Evolutionary conservation across 2,329 filamentous ascomycete species (phyloP).

Genomic region (Aspergillus ibericus): DNA sequence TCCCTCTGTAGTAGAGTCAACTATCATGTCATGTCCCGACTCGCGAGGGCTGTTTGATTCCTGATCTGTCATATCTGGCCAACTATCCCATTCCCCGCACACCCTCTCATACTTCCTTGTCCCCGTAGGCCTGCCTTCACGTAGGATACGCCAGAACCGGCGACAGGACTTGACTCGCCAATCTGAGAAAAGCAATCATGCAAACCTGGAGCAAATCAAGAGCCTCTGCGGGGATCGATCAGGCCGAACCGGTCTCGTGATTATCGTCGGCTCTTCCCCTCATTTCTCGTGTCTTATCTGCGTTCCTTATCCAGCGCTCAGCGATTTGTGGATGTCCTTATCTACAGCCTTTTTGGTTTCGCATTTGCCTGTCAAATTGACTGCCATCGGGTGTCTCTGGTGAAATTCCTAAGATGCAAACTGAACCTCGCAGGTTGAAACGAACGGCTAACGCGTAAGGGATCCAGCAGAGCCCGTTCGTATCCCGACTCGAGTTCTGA

Average conservation of each 20-base stretch:
- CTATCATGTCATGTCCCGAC: too few relatives aligned
- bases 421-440: constrained; percentile 8
- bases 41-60: too few relatives aligned
- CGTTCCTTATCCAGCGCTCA: background rate
- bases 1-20: too few relatives aligned
- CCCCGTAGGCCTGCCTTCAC: too few relatives aligned
- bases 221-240: background rate
- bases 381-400: background rate
- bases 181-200: background rate
- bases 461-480: background rate
- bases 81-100: too few relatives aligned
- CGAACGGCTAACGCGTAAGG: constrained; percentile 13
- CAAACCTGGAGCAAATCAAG: background rate
- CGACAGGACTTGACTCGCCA: too few relatives aligned
- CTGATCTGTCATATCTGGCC: too few relatives aligned
- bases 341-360: background rate
- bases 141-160: too few relatives aligned
- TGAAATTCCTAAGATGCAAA: background rate
- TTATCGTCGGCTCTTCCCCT: background rate
- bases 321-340: background rate
- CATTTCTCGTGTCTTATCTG: background rate
- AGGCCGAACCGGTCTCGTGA: background rate
- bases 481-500: background rate
- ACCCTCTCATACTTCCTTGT: too few relatives aligned
- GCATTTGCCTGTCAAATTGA: background rate